Evolutionary conservation across 2,329 filamentous ascomycete species (phyloP).

Genomic region (Plectosphaerella cucumerina): DNA sequence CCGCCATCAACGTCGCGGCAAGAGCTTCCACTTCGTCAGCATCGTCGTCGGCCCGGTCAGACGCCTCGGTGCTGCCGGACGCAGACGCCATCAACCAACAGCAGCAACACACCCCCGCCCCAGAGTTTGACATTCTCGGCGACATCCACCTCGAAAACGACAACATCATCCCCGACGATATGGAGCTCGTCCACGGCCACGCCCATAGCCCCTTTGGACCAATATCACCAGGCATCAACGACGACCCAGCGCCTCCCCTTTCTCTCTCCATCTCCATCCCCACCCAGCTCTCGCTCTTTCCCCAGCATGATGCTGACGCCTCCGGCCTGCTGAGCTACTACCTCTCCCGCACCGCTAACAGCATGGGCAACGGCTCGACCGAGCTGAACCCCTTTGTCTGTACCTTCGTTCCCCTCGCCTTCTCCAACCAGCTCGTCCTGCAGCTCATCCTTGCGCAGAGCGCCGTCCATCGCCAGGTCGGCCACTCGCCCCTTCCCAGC

Average conservation of each 20-base stretch:
- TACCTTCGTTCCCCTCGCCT: conserved; percentile 40
- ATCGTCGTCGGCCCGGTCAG: too few species aligned
- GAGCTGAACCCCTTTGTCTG: conserved; percentile 40
- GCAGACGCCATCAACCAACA: too few species aligned
- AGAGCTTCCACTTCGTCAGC: too few species aligned
- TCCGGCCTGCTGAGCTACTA: conserved; percentile 43
- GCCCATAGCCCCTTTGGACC: not conserved
- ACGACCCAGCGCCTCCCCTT: not conserved
- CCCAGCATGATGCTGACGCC: conserved; percentile 21
- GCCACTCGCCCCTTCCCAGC: conserved; percentile 17
- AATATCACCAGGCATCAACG: not conserved
- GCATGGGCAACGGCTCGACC: conserved; percentile 44
- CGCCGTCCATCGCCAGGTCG: conserved; percentile 29
- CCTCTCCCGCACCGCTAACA: conserved; percentile 35
- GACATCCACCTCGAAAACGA: not conserved
- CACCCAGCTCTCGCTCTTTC: conserved; percentile 3
- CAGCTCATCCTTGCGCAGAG: conserved; percentile 43
- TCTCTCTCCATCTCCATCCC: not conserved
- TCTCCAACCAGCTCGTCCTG: conserved; percentile 38
- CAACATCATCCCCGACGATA: not conserved
- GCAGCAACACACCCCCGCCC: too few species aligned
- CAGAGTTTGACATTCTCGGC: not conserved
- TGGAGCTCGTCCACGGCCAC: not conserved
- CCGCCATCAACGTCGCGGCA: too few species aligned
- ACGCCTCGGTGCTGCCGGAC: too few species aligned